Conservation (phyloP, 495 filamentous ascomycete species). For the Neurospora sp. region DNA sequence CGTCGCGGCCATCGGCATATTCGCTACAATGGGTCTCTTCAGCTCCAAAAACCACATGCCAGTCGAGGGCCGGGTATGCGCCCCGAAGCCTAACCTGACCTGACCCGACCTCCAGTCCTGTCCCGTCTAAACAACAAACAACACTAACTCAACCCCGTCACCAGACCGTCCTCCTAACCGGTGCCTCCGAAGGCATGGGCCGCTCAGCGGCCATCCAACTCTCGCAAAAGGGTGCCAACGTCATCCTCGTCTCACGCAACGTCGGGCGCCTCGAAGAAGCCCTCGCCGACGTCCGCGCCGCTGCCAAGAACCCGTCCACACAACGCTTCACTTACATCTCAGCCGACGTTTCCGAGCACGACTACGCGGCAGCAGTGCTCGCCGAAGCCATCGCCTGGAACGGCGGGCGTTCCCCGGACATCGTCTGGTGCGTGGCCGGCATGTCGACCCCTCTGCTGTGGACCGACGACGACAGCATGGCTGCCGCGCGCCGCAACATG, state of each 20-base stretch:
- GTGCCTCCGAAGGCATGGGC: conserved; percentile 90
- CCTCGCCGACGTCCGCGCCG: conserved; percentile 54
- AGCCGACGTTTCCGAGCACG: conserved; percentile 65
- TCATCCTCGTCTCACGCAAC: conserved; percentile 77
- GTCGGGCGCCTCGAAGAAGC: conserved; percentile 63
- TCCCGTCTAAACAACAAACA: background rate
- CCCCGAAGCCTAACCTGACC: background rate
- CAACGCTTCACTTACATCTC: conserved; percentile 80
- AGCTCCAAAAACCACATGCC: conserved; percentile 63
- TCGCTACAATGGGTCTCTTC: conserved; percentile 51
- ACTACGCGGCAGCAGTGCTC: conserved; percentile 58
- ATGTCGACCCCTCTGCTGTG: conserved; percentile 68
- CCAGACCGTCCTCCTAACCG: conserved; percentile 79
- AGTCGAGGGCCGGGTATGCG: conserved; percentile 65
- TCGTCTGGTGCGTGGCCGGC: conserved; percentile 90
- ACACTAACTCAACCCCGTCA: background rate
- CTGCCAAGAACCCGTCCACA: conserved; percentile 45
- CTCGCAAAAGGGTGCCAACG: conserved; percentile 72
- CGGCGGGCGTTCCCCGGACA: conserved; percentile 57
- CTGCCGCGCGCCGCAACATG: conserved; percentile 66
- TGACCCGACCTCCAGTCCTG: background rate
- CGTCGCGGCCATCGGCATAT: conserved; percentile 32
- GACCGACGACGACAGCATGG: conserved; percentile 52
- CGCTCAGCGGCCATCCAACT: conserved; percentile 60
- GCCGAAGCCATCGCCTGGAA: conserved; percentile 79